A percentile compares a stretch with the other conserved stretches of the same genome.
Evolutionary conservation across 2,329 filamentous ascomycete species (phyloP).

Genomic region (Thelonectria discophora): DNA sequence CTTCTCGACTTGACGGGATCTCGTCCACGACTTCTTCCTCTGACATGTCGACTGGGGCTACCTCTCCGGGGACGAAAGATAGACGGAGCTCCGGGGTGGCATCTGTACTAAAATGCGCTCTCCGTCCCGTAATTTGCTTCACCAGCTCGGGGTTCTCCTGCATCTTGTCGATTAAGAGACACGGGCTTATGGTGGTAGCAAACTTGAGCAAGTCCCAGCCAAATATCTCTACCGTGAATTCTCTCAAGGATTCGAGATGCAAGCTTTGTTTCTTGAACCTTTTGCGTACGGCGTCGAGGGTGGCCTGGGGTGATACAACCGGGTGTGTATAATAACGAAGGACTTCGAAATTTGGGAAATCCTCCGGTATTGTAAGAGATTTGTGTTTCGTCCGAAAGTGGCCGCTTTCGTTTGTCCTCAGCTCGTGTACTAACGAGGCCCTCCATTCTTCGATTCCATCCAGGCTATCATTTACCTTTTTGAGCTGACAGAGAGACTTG

Average conservation of each 20-base stretch:
- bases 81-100: constrained; percentile 79
- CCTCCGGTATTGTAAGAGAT: constrained; percentile 76
- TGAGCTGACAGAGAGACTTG: constrained; percentile 73
- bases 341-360: constrained; percentile 82
- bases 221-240: constrained; percentile 81
- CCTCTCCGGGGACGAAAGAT: constrained; percentile 76
- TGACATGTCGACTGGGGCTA: constrained; percentile 81
- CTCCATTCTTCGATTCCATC: constrained; percentile 74
- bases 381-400: constrained; percentile 82
- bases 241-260: constrained; percentile 65
- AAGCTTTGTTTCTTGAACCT: constrained; percentile 41
- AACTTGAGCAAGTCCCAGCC: constrained; percentile 90
- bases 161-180: constrained; percentile 72
- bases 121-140: constrained; percentile 70
- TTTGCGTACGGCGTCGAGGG: constrained; percentile 39
- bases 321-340: constrained; percentile 90
- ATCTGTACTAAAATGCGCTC: constrained; percentile 79
- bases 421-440: constrained; percentile 74
- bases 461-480: constrained; percentile 61
- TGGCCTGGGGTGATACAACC: constrained; percentile 74
- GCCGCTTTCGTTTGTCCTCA: constrained; percentile 83
- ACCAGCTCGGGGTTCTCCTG: constrained; percentile 59
- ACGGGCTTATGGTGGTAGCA: constrained; percentile 80
- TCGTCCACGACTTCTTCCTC: constrained; percentile 76
- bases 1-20: constrained; percentile 59